Conservation (phyloP, 768 basidiomycete species). For the Kwoniella pini region DNA sequence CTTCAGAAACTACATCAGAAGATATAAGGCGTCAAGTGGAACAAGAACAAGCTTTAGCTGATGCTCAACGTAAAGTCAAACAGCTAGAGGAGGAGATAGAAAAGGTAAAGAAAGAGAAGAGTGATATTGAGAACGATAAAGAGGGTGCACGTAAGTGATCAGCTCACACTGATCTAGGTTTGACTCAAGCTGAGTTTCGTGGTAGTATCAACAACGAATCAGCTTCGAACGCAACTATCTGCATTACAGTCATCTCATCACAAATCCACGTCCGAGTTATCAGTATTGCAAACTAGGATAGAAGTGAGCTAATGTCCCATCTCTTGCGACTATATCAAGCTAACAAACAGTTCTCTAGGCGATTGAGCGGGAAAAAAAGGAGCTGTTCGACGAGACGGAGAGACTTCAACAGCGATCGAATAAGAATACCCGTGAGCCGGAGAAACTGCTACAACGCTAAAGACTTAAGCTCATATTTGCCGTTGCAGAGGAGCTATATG, state of each 20-base stretch:
- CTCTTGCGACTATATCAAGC: constrained; percentile 58
- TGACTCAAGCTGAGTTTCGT: background rate
- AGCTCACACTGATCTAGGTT: constrained; percentile 47
- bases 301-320: constrained; percentile 61
- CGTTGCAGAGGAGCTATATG: constrained; percentile 34
- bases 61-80: constrained; percentile 35
- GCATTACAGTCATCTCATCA: constrained; percentile 36
- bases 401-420: constrained; percentile 73
- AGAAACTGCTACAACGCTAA: background rate
- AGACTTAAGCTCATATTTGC: background rate
- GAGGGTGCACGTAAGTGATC: constrained; percentile 57
- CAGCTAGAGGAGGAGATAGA: constrained; percentile 59
- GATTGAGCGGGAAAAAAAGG: constrained; percentile 84
- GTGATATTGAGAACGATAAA: constrained; percentile 58
- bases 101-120: constrained; percentile 67
- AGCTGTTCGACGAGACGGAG: constrained; percentile 78
- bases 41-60: constrained; percentile 44
- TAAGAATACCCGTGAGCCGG: constrained; percentile 69
- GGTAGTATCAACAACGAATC: constrained; percentile 32
- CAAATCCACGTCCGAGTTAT: constrained; percentile 59
- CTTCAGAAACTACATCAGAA: constrained; percentile 7
- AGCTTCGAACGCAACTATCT: constrained; percentile 40
- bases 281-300: constrained; percentile 64
- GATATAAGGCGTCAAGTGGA: constrained; percentile 45
- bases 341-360: constrained; percentile 57